Conservation (phyloP, 345 rosid species). For the Rhodomyrtus tomentosa region DNA sequence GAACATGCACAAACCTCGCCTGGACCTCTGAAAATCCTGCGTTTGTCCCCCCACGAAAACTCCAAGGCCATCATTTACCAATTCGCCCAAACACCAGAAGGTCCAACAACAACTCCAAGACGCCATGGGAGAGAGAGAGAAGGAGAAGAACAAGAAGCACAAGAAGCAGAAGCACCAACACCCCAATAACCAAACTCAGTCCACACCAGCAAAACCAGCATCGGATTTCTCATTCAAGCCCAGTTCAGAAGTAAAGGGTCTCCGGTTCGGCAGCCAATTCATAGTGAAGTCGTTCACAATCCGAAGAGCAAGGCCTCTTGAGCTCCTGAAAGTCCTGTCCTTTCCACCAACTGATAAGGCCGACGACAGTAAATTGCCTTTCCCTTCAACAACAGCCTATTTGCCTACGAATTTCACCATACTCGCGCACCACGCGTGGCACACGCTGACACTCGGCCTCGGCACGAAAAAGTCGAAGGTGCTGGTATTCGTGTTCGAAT, state of each 20-base stretch:
- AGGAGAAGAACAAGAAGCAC: slow-evolving; percentile 38
- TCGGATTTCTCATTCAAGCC: slow-evolving; percentile 68
- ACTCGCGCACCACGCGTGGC: slow-evolving; percentile 97
- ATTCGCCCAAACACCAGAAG: background rate
- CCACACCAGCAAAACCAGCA: background rate
- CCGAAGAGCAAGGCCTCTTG: slow-evolving; percentile 65
- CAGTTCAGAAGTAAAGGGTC: slow-evolving; percentile 69
- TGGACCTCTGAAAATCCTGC: background rate
- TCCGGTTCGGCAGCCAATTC: slow-evolving; percentile 83
- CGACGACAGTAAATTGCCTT: slow-evolving; percentile 19
- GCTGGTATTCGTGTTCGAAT: slow-evolving; percentile 66
- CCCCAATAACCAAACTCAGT: slow-evolving; percentile 24
- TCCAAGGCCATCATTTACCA: background rate
- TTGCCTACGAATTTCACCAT: slow-evolving; percentile 91
- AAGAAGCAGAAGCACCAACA: slow-evolving; percentile 73
- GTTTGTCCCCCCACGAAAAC: background rate
- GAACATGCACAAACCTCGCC: background rate
- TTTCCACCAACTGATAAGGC: slow-evolving; percentile 35
- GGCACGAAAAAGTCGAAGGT: slow-evolving; percentile 89
- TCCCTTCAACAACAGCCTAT: slow-evolving; percentile 73
- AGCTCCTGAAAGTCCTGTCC: slow-evolving; percentile 71
- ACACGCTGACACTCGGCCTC: slow-evolving; percentile 79
- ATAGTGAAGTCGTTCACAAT: slow-evolving; percentile 91
- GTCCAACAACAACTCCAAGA: background rate
- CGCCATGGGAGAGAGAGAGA: slow-evolving; percentile 17